Evolutionary conservation across 495 filamentous ascomycete species (phyloP).

Genomic region (Daldinia caldariorum): DNA sequence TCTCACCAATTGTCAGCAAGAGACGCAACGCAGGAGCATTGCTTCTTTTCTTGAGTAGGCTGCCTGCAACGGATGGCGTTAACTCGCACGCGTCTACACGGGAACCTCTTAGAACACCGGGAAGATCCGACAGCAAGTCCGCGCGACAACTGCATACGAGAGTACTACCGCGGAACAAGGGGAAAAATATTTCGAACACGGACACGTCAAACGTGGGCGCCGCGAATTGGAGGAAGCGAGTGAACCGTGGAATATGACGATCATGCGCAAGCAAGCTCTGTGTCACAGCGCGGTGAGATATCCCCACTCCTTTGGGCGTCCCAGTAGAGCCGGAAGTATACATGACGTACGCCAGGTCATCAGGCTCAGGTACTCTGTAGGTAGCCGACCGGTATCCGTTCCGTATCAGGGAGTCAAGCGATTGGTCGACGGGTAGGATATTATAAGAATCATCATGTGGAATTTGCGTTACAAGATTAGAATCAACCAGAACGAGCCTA

Average conservation of each 20-base stretch:
- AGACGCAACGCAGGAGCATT: slow-evolving; percentile 69
- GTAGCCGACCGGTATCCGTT: neutral
- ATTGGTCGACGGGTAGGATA: slow-evolving; percentile 46
- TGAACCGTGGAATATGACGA: slow-evolving; percentile 73
- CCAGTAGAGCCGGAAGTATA: slow-evolving; percentile 92
- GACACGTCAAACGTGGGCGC: slow-evolving; percentile 89
- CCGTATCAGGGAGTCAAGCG: neutral
- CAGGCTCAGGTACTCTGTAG: slow-evolving; percentile 29
- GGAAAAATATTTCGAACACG: slow-evolving; percentile 89
- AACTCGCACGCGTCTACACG: slow-evolving; percentile 82
- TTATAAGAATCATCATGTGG: slow-evolving; percentile 31
- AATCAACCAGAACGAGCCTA: slow-evolving; percentile 62
- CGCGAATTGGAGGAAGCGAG: slow-evolving; percentile 85
- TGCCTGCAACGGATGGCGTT: slow-evolving; percentile 81
- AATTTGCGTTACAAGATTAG: slow-evolving; percentile 48
- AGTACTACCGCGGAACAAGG: slow-evolving; percentile 73
- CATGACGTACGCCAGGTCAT: slow-evolving; percentile 83
- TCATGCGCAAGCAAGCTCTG: slow-evolving; percentile 83
- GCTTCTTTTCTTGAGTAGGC: slow-evolving; percentile 67
- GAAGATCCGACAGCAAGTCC: slow-evolving; percentile 75
- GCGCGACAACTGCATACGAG: slow-evolving; percentile 73
- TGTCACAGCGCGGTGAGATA: slow-evolving; percentile 79
- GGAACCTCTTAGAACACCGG: slow-evolving; percentile 67
- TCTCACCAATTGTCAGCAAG: slow-evolving; percentile 86
- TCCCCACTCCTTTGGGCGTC: slow-evolving; percentile 83